These are phyloP conservation scores for Debaryomyces sp. DNA, from an alignment of 1,139 yeast genomes.

Conservation along the genomic window DNA sequence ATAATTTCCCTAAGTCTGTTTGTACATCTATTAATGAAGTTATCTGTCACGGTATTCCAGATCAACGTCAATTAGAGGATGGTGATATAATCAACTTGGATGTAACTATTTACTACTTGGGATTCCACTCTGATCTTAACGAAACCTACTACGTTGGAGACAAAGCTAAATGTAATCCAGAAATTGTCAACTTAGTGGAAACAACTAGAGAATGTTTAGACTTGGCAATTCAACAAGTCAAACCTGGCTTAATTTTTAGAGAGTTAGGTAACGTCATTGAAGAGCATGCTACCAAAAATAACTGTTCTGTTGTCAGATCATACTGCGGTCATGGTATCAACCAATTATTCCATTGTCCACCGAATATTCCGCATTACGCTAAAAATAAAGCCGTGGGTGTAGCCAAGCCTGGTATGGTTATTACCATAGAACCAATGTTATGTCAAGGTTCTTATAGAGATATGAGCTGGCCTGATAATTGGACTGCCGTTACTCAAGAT, in stretches of 20 bases:
- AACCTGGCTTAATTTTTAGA: slow-evolving; percentile 91
- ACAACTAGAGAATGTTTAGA: slow-evolving; percentile 91
- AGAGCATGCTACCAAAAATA: slow-evolving; percentile 76
- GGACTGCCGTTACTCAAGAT: slow-evolving; percentile 93
- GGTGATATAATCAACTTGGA: slow-evolving; percentile 96
- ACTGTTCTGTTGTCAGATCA: slow-evolving; percentile 84
- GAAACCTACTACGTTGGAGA: slow-evolving; percentile 98
- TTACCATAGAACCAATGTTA: slow-evolving; percentile 98
- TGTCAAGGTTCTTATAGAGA: slow-evolving; percentile 86
- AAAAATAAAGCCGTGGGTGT: slow-evolving; percentile 92
- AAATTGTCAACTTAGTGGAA: slow-evolving; percentile 84
- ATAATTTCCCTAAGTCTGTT: slow-evolving; percentile 88
- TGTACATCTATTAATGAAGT: slow-evolving; percentile 95
- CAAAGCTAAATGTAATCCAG: slow-evolving; percentile 73
- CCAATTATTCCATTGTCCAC: slow-evolving; percentile 85
- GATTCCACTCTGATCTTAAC: slow-evolving; percentile 92
- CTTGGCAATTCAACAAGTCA: slow-evolving; percentile 77
- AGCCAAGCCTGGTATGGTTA: slow-evolving; percentile 94
- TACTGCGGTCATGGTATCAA: slow-evolving; percentile 97
- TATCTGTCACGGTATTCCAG: slow-evolving; percentile 98
- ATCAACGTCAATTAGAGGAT: slow-evolving; percentile 78
- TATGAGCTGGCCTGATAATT: slow-evolving; percentile 93
- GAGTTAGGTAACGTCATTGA: slow-evolving; percentile 88
- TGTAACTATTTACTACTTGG: slow-evolving; percentile 80
- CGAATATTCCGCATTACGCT: slow-evolving; percentile 93